Base-by-base conservation (phyloP, 768 basidiomycete species). In the Tubosaeta sp. region DNA sequence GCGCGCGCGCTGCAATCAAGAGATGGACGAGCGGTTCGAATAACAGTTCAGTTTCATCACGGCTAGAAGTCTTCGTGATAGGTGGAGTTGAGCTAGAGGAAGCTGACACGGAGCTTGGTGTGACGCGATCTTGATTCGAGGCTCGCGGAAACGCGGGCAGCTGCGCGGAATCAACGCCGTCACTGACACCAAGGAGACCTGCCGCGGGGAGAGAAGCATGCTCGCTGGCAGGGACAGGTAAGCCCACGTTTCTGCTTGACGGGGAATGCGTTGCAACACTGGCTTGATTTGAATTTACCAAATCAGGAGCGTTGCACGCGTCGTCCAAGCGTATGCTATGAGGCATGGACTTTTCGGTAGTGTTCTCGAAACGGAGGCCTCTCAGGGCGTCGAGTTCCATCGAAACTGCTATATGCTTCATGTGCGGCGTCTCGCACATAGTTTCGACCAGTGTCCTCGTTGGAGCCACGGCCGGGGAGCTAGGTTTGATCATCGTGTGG, bases 11-110 rank as follows among this genome's bases (percentile, higher is more conserved):
- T 32, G 52, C 56, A 17, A 68, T 46, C 27, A 69, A 48, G 49
- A 48, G 41, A 12, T 58, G 35, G 27, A 69, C 57, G 46, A 69
- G 60, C 26, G 69, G 57, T 32, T 55, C 54, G 54, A 78, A 78
- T 43, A 52, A 41, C n/a, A 27, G 46, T 43, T 35, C 46, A 48
- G 2, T 39, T 45, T 62, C 53, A 41, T 59, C 54, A 19, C 38
- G 46, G 39, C 32, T 33, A 4, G 6, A 9, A 29, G 29, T 46
- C 25, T 39, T 26, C 39, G 53, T 19, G 9, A 46, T 42, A 14
- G 42, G 37, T 41, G 56, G 50, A 34, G 27, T 35, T 35, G 60
- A 55, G 29, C 38, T n/a, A 43, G 56, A 46, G 34, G 48, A 50
- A 17, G 25, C 43, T 13, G 57, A 33, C 46, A 25, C 27, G 25